A percentile compares a stretch with the other conserved stretches of the same genome.
phyloP scores from a whole-genome alignment of 2,329 filamentous ascomycete species.

The Chaetothyriales sp. region DNA sequence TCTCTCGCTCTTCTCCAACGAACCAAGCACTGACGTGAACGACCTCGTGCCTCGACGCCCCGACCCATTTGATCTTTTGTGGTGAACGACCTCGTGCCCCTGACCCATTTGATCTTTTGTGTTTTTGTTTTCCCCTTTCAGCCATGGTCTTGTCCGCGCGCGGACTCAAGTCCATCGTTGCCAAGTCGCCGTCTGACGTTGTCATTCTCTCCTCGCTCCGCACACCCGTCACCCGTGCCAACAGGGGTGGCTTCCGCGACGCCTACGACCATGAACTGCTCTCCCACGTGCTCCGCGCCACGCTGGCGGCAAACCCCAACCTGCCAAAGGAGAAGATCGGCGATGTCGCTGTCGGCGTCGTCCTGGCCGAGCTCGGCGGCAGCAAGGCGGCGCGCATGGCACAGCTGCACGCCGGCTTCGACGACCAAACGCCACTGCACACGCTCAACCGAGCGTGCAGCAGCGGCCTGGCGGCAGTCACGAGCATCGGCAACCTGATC shows the following conservation, averaged over 20 bases:
- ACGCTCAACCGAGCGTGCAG: constrained; percentile 83
- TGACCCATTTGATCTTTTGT: neutral
- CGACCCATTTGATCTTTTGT: neutral
- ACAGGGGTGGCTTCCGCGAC: constrained; percentile 73
- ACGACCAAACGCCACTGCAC: constrained; percentile 59
- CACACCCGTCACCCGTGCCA: constrained; percentile 70
- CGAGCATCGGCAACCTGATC: constrained; percentile 60
- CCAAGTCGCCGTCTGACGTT: constrained; percentile 66
- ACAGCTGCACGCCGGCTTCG: constrained; percentile 67
- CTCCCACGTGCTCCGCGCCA: constrained; percentile 48
- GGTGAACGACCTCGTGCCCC: too few relatives aligned
- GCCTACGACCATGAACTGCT: constrained; percentile 86
- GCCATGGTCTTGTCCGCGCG: constrained; percentile 38
- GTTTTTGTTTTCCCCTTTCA: neutral
- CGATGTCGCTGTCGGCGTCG: constrained; percentile 76
- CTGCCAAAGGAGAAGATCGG: constrained; percentile 57
- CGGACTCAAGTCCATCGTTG: constrained; percentile 61
- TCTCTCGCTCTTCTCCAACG: too few relatives aligned
- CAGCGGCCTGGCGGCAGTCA: constrained; percentile 63
- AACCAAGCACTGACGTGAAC: too few relatives aligned
- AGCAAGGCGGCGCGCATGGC: constrained; percentile 86
- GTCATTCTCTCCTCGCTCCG: constrained; percentile 85
- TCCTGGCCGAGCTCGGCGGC: constrained; percentile 80
- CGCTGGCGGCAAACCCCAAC: constrained; percentile 56
- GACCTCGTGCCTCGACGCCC: too few relatives aligned